A percentile compares a stretch with the other conserved stretches of the same genome.
These are phyloP conservation scores for Oryza punctata DNA, from an alignment of 176 grass and related monocot genomes.

Conservation along the genomic window DNA sequence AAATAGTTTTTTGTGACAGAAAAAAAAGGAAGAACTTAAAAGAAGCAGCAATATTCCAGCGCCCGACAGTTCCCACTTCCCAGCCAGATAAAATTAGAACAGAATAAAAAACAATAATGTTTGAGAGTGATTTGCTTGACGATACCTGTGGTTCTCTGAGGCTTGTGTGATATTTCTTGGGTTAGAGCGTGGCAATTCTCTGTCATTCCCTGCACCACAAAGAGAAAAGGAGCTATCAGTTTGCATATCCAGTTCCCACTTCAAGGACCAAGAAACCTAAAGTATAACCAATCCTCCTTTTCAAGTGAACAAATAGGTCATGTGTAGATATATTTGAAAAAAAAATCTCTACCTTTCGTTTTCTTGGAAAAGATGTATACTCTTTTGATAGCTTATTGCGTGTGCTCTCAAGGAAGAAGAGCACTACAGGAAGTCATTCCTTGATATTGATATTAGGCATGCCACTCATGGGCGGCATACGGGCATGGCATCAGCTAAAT, in stretches of 20 bases:
- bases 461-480: no score
- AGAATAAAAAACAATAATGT: not conserved
- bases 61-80: not conserved
- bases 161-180: constrained; percentile 9
- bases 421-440: constrained; percentile 33
- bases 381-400: not conserved
- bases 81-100: not conserved
- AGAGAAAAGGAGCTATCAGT: not conserved
- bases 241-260: not conserved
- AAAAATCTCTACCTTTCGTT: constrained; percentile 16
- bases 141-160: not conserved
- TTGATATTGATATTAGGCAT: constrained; percentile 32
- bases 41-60: not conserved
- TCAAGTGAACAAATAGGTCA: constrained; percentile 13
- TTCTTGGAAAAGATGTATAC: constrained; percentile 24
- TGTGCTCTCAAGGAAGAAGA: constrained; percentile 23
- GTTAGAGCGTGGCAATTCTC: constrained; percentile 18
- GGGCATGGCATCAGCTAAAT: not conserved
- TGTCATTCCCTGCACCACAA: not conserved
- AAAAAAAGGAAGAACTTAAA: not conserved
- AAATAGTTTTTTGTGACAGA: not conserved
- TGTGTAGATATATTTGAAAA: not conserved
- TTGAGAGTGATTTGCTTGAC: not conserved
- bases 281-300: constrained; percentile 5
- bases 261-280: constrained; percentile 15